phyloP scores from a whole-genome alignment of 2,329 filamentous ascomycete genomes.

The Penicillium janthinellum region DNA sequence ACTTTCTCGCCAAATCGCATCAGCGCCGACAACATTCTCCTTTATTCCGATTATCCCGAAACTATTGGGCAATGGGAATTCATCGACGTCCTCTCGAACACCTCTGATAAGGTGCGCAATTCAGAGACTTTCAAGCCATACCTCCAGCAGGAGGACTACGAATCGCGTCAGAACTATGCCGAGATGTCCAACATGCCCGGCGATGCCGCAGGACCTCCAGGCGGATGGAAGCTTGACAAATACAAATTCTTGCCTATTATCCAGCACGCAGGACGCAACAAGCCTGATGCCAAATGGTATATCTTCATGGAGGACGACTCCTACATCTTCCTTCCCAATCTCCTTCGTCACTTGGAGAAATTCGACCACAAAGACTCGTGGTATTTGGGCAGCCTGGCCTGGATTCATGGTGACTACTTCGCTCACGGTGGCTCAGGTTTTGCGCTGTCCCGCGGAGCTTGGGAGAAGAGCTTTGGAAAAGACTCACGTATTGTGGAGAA shows the following conservation, averaged over 20 bases:
- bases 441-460: slow-evolving; percentile 53
- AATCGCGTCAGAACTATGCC: slow-evolving; percentile 27
- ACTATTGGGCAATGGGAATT: slow-evolving; percentile 26
- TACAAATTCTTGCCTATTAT: slow-evolving; percentile 65
- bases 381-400: slow-evolving; percentile 56
- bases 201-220: slow-evolving; percentile 26
- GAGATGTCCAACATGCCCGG: slow-evolving; percentile 23
- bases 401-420: slow-evolving; percentile 50
- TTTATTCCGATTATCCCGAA: slow-evolving; percentile 31
- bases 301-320: slow-evolving; percentile 62
- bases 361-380: slow-evolving; percentile 49
- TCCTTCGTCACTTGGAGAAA: slow-evolving; percentile 47
- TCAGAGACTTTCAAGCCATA: slow-evolving; percentile 23
- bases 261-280: slow-evolving; percentile 54
- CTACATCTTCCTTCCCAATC: slow-evolving; percentile 52
- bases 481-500: slow-evolving; percentile 50
- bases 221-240: slow-evolving; percentile 60
- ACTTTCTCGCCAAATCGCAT: slow-evolving; percentile 27
- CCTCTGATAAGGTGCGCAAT: slow-evolving; percentile 18
- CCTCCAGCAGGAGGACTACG: slow-evolving; percentile 25
- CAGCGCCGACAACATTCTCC: slow-evolving; percentile 22
- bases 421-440: slow-evolving; percentile 60
- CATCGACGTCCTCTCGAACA: slow-evolving; percentile 29
- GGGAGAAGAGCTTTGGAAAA: slow-evolving; percentile 51
- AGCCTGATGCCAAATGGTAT: slow-evolving; percentile 60